A percentile compares a stretch with the other conserved stretches of the same genome.
Evolutionary conservation across 164 flowering plant species (phyloP).

Genomic region (Houttuynia cordata): DNA sequence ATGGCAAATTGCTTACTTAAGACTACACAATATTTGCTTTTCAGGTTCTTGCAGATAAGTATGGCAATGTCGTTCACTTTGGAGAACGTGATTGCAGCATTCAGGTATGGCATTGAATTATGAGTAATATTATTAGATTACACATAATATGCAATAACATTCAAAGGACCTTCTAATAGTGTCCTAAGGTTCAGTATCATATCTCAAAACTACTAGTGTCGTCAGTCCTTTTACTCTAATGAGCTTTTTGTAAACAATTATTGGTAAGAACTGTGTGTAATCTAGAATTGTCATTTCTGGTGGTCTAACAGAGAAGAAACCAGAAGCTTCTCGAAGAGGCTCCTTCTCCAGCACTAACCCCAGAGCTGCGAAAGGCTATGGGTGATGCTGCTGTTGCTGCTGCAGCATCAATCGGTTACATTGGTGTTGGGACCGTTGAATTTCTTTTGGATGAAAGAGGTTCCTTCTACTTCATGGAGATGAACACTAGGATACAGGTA

Average conservation of each 20-base stretch:
- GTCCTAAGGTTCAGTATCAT: not conserved
- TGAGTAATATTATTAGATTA: no score
- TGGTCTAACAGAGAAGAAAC: slow-evolving; percentile 60
- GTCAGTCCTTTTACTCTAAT: not conserved
- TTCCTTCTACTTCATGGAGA: slow-evolving; percentile 97
- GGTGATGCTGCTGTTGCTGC: slow-evolving; percentile 99
- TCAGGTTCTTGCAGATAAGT: slow-evolving; percentile 95
- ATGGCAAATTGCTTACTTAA: not conserved
- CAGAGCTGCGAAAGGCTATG: slow-evolving; percentile 95
- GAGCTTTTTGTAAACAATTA: not conserved
- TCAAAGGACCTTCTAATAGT: not conserved
- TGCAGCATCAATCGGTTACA: slow-evolving; percentile 93
- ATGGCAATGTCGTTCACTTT: slow-evolving; percentile 89
- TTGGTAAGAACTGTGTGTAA: not conserved
- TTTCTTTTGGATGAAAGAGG: slow-evolving; percentile 98
- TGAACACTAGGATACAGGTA: slow-evolving; percentile 99
- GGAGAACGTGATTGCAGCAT: slow-evolving; percentile 99
- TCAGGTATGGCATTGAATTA: slow-evolving; percentile 41
- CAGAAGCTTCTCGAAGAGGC: slow-evolving; percentile 98
- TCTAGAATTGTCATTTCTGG: not conserved
- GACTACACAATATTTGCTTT: slow-evolving; percentile 1
- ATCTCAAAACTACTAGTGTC: not conserved
- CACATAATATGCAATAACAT: not conserved
- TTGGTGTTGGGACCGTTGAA: slow-evolving; percentile 96
- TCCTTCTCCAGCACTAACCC: slow-evolving; percentile 92